Base-by-base conservation (phyloP, 768 basidiomycete genomes). In the Rhizopogon sp. region DNA sequence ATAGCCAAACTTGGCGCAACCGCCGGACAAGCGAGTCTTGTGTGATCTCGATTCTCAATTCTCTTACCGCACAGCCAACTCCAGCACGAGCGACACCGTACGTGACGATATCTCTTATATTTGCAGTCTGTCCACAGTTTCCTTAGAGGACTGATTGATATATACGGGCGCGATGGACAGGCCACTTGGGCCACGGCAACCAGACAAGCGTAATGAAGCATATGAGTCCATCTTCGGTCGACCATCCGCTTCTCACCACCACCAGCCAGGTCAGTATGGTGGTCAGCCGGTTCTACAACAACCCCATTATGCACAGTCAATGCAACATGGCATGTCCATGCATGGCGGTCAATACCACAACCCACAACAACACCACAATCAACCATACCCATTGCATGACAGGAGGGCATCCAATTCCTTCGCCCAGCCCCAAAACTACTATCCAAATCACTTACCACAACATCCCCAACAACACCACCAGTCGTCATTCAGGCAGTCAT, bases 201-300 rank as follows among this genome's bases (percentile, higher is more conserved):
- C 77, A 43, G 87, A 90, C 72, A 90, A 90, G 67, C 86, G 90
- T 52, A 75, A 82, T 70, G 81, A 84, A 53, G 90, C 90, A 44
- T 93, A 91, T 74, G 88, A 92, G 70, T 82, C 85, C 65, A 92
- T 93, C 73, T 93, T 93, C 71, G 90, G 90, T 25, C 80, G 90
- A 25, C 87, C 89, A 50, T 81, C 82, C 50, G 72, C 76, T 44
- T 60, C 74, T 33, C 83, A 83, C 68, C 85, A 84, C 61, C 72
- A 72, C 55, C 56, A 25, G 25, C 25, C 62, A 14, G 50, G 50
- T 11, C 35, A 22, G 25, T 10, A 25, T 35, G 50, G 33, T 43
- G 53, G 40, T 39, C 31, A 39, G 40, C 53, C 59, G 42, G 57
- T 56, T 62, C 57, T 57, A 45, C 58, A 40, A 6, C 62, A 66